Base-by-base conservation (phyloP, 2,329 filamentous ascomycete genomes). In the Fusarium nygamai region DNA sequence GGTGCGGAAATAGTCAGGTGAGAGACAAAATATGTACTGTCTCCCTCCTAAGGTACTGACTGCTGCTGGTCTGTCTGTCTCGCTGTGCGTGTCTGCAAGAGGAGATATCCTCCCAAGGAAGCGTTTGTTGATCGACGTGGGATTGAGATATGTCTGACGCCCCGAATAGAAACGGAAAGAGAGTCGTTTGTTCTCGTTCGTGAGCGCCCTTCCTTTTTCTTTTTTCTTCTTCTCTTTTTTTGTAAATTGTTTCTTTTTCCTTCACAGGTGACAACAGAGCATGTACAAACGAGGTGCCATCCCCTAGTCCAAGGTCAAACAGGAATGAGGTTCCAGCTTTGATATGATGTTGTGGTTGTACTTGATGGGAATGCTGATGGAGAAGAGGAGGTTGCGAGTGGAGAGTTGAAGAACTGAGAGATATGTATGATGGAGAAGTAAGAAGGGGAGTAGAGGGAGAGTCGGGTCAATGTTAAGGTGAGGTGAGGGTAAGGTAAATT, bases 1-100 rank as follows among this genome's bases (percentile, higher is more conserved):
- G 64, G 70, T 72, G 70, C 70, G 70, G 70, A 72, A 72, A 72
- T 72, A 72, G 70, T 72, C 65, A 76, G 73, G 71, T 70, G 68
- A 71, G 68, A 74, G 63, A 71, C 67, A 64, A 63, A 67, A 61
- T 58, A 59, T 59, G 56, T 51, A 56, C 65, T 61, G 34, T 69
- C 60, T 59, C 59, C 47, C 67, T 70, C 64, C 65, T 44, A n/a
- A 33, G 36, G 36, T 36, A 10, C 36, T 36, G 14, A 16, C 51
- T 70, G 59, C 22, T 33, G 16, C 46, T 48, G 27, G 44, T 47
- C 44, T 47, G 46, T 48, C 43, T 68, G 50, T 38, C 51, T 38
- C 29, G 41, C 19, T 58, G 38, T 56, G 54, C 38, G 65, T 69
- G 64, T 46, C 67, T 60, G 60, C 67, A 70, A 60, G 53, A 69